Conservation (phyloP, 495 filamentous ascomycete genomes). For the Aspergillus ellipticus region DNA sequence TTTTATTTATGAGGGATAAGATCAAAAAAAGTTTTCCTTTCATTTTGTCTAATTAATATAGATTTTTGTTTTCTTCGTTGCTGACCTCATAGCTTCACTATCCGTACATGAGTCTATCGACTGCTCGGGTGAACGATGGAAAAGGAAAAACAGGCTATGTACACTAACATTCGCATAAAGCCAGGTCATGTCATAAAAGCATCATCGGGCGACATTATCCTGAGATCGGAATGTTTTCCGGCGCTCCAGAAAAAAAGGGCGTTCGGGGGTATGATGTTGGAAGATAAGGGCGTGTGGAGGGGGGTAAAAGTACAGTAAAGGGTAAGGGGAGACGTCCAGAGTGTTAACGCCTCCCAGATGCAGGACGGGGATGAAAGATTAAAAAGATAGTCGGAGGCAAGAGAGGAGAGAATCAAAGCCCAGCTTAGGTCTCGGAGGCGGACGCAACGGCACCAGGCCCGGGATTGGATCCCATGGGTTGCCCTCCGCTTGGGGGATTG, state of each 20-base stretch:
- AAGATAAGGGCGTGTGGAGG: conserved; percentile 24
- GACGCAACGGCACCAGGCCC: conserved; percentile 29
- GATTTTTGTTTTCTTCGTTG: conserved; percentile 30
- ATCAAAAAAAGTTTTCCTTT: conserved; percentile 25
- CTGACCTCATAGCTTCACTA: conserved; percentile 43
- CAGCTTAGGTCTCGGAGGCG: conserved; percentile 35
- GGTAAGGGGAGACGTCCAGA: conserved; percentile 17
- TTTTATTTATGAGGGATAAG: neutral
- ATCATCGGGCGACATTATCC: conserved; percentile 27
- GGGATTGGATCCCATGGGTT: conserved; percentile 33
- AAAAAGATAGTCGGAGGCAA: conserved; percentile 9
- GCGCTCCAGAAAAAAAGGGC: conserved; percentile 13
- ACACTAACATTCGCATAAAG: conserved; percentile 38
- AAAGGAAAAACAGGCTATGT: conserved; percentile 34
- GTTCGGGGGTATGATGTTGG: conserved; percentile 12
- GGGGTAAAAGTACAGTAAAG: conserved; percentile 40
- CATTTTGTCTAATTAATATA: conserved; percentile 25
- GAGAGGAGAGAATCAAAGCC: conserved; percentile 21
- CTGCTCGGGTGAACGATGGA: conserved; percentile 12
- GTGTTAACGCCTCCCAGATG: conserved; percentile 43
- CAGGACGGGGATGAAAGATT: conserved; percentile 19
- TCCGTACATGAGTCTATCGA: conserved; percentile 34
- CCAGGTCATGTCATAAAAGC: conserved; percentile 19
- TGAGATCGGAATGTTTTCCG: conserved; percentile 17
- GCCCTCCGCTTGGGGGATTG: conserved; percentile 24